Evolutionary conservation across 1,284 basidiomycete species (phyloP).

Genomic region (Polyporus tsugae): DNA sequence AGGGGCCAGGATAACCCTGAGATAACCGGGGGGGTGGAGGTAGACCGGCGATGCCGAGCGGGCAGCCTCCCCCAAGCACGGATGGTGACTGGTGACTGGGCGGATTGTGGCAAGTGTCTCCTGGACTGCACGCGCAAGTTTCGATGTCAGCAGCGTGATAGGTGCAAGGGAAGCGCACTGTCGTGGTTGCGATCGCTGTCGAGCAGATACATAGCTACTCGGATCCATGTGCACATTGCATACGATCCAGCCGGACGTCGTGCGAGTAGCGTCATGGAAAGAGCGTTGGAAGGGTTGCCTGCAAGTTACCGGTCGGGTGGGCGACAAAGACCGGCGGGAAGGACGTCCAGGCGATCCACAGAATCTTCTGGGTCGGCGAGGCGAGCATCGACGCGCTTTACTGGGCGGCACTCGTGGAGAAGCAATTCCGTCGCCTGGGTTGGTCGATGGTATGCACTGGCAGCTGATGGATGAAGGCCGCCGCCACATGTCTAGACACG

Average conservation of each 20-base stretch:
- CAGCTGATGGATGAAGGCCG: neutral
- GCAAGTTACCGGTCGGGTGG: neutral
- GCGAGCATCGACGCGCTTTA: conserved; percentile 6
- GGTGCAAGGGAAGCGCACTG: neutral
- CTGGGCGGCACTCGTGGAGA: neutral
- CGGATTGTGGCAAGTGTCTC: neutral
- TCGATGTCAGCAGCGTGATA: conserved; percentile 14
- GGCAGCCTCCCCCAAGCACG: neutral
- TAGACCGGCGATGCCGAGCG: conserved; percentile 6
- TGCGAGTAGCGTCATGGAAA: neutral
- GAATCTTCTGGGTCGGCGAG: neutral
- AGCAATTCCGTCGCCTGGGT: neutral
- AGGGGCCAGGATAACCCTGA: neutral
- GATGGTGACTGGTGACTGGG: neutral
- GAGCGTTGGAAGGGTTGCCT: neutral
- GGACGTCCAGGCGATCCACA: conserved; percentile 12
- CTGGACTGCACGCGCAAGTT: neutral
- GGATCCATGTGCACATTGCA: neutral
- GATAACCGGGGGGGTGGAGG: neutral
- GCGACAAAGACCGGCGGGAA: neutral
- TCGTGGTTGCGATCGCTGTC: neutral
- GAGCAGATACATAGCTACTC: neutral
- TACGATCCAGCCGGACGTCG: neutral
- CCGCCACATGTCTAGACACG: neutral
- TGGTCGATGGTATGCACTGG: neutral